Percentiles rank a stretch among this genome's conserved stretches.
phyloP scores from a whole-genome alignment of 306 rosid genomes.

The Spatholobus suberectus region DNA sequence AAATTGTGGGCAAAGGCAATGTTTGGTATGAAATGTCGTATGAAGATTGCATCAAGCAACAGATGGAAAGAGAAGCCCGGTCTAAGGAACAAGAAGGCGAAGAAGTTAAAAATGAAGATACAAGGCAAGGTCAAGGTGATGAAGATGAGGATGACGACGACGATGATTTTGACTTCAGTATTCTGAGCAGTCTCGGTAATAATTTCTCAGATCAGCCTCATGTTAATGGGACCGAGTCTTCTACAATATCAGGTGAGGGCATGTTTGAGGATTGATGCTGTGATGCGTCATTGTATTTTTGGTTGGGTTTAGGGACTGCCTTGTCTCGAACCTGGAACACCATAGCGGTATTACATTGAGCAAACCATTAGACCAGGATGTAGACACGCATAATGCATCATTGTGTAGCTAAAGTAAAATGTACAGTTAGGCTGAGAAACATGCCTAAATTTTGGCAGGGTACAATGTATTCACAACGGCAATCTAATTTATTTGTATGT shows the following conservation, averaged over 20 bases:
- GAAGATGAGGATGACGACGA: conserved; percentile 41
- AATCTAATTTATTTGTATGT: conserved; percentile 24
- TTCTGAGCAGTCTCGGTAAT: conserved; percentile 44
- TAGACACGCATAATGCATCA: too few species aligned
- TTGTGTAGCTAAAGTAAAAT: conserved; percentile 13
- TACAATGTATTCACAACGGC: background rate
- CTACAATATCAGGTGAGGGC: conserved; percentile 68
- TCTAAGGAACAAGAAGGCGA: conserved; percentile 41
- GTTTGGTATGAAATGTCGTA: conserved; percentile 83
- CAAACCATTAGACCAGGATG: too few species aligned
- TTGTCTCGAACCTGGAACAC: too few species aligned
- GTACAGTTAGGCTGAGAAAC: conserved; percentile 35
- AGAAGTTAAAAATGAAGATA: conserved; percentile 35
- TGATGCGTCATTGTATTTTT: background rate
- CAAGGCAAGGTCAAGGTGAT: conserved; percentile 35
- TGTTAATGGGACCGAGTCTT: conserved; percentile 91
- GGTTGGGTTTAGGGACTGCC: too few species aligned
- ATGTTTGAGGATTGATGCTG: conserved; percentile 67
- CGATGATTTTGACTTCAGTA: conserved; percentile 70
- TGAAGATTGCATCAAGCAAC: conserved; percentile 70
- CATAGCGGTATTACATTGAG: too few species aligned
- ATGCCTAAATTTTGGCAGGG: conserved; percentile 40
- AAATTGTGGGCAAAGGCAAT: conserved; percentile 78
- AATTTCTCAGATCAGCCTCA: conserved; percentile 62
- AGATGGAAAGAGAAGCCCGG: conserved; percentile 60